phyloP scores from a whole-genome alignment of 2,329 filamentous ascomycete species.

The Arthrobotrys iridis region DNA sequence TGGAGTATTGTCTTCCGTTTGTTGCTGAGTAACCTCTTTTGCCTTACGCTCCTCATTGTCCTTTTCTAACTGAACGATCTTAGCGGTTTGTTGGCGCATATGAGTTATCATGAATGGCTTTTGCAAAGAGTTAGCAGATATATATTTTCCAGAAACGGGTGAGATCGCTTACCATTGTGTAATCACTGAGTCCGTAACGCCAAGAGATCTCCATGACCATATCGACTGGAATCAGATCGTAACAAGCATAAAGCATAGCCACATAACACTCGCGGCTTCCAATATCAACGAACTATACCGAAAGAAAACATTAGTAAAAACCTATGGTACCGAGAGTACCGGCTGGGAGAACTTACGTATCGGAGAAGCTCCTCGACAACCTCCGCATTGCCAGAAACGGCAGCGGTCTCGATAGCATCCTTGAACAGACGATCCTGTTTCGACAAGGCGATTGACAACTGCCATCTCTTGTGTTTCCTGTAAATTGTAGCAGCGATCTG shows the following conservation, averaged over 20 bases:
- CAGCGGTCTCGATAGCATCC: constrained; percentile 97
- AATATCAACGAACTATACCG: constrained; percentile 96
- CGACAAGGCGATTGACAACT: constrained; percentile 95
- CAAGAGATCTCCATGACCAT: constrained; percentile 95
- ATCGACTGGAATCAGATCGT: constrained; percentile 93
- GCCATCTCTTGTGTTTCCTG: constrained; percentile 99
- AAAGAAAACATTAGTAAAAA: constrained; percentile 60
- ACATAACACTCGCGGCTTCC: constrained; percentile 99
- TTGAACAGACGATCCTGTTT: constrained; percentile 99
- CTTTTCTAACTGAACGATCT: constrained; percentile 84
- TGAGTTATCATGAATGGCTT: constrained; percentile 98
- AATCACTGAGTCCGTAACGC: constrained; percentile 93
- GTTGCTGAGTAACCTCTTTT: constrained; percentile 76
- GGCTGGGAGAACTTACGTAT: constrained; percentile 77
- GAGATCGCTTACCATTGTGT: constrained; percentile 75
- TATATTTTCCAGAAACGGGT: not conserved
- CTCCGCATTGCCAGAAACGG: constrained; percentile 87
- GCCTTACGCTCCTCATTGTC: constrained; percentile 95
- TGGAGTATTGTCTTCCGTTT: constrained; percentile 90
- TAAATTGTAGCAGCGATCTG: constrained; percentile 98
- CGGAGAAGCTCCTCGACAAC: constrained; percentile 94
- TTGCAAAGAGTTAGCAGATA: constrained; percentile 29
- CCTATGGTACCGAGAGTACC: constrained; percentile 9
- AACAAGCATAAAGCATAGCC: constrained; percentile 99
- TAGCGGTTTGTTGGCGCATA: constrained; percentile 86